Conservation (phyloP, 495 filamentous ascomycete genomes). For the Daldinia decipiens region DNA sequence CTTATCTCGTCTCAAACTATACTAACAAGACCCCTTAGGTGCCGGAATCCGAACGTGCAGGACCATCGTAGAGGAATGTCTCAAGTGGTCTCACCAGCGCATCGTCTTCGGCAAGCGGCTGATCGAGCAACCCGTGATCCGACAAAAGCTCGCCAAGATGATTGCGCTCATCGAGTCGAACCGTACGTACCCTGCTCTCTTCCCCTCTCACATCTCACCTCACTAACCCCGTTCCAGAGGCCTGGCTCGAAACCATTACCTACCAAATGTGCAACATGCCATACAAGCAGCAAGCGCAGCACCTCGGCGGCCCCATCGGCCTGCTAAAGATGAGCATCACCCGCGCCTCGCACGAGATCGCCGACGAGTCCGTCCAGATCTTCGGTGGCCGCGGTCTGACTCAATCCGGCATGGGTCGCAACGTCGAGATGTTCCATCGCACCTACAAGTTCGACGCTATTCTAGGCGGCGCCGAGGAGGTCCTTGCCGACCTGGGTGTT, state of each 20-base stretch:
- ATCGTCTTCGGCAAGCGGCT: slow-evolving; percentile 86
- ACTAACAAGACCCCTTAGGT: slow-evolving; percentile 49
- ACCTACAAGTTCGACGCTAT: slow-evolving; percentile 93
- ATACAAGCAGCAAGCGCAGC: slow-evolving; percentile 78
- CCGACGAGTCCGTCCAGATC: slow-evolving; percentile 85
- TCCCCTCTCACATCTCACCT: not conserved
- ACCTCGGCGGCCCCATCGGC: slow-evolving; percentile 83
- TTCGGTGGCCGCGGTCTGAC: slow-evolving; percentile 86
- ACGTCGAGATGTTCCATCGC: slow-evolving; percentile 83
- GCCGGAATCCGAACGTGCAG: slow-evolving; percentile 72
- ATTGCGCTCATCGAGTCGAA: slow-evolving; percentile 82
- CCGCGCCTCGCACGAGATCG: slow-evolving; percentile 80
- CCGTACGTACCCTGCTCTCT: slow-evolving; percentile 46
- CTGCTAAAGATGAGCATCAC: slow-evolving; percentile 84
- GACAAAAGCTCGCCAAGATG: slow-evolving; percentile 90
- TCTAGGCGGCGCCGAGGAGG: slow-evolving; percentile 85
- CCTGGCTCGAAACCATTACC: slow-evolving; percentile 83
- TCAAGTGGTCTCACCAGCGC: slow-evolving; percentile 91
- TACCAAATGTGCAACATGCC: slow-evolving; percentile 91
- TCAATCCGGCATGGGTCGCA: slow-evolving; percentile 81
- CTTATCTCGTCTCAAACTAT: not conserved
- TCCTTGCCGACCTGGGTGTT: slow-evolving; percentile 83
- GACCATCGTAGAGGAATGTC: slow-evolving; percentile 80
- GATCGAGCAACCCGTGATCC: slow-evolving; percentile 85
- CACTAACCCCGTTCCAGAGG: slow-evolving; percentile 50